Evolutionary conservation across 495 filamentous ascomycete genomes (phyloP).

Genomic region (Neurospora sp.): DNA sequence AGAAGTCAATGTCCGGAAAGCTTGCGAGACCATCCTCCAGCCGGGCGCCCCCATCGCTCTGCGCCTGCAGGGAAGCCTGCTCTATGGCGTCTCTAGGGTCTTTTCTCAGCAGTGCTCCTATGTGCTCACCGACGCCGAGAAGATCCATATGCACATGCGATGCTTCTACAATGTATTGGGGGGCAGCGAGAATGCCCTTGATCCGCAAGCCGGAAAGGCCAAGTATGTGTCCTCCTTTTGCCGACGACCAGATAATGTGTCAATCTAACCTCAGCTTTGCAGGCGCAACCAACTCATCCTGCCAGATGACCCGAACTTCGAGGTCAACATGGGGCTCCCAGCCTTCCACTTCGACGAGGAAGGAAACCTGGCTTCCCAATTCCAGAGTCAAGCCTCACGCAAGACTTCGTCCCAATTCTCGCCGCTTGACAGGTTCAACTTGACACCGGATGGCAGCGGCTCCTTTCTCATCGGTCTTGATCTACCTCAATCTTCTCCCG

Average conservation of each 20-base stretch:
- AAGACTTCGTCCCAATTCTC: conserved; percentile 40
- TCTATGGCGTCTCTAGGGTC: conserved; percentile 78
- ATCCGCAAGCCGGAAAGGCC: conserved; percentile 59
- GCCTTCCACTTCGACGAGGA: conserved; percentile 46
- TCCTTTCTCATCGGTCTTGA: conserved; percentile 14
- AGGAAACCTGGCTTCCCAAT: conserved; percentile 15
- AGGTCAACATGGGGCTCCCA: conserved; percentile 27
- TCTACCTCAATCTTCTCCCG: conserved; percentile 11
- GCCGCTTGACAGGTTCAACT: conserved; percentile 13
- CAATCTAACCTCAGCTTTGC: conserved; percentile 5
- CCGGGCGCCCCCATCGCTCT: conserved; percentile 85
- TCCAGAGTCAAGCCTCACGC: conserved; percentile 25
- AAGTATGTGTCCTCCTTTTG: conserved; percentile 41
- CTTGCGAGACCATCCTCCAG: conserved; percentile 74
- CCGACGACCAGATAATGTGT: not conserved
- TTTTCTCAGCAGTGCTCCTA: conserved; percentile 82
- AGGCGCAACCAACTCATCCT: conserved; percentile 75
- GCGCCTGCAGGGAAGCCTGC: conserved; percentile 80
- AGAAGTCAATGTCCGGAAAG: conserved; percentile 75
- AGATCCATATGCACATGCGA: conserved; percentile 62
- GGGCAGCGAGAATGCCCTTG: conserved; percentile 40
- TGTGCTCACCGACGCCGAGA: conserved; percentile 69
- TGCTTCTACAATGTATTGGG: conserved; percentile 44
- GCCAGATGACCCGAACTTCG: conserved; percentile 76
- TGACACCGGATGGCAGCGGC: conserved; percentile 5